Conservation (phyloP, 1,139 yeast species). For the Yamadazyma siamensis region DNA sequence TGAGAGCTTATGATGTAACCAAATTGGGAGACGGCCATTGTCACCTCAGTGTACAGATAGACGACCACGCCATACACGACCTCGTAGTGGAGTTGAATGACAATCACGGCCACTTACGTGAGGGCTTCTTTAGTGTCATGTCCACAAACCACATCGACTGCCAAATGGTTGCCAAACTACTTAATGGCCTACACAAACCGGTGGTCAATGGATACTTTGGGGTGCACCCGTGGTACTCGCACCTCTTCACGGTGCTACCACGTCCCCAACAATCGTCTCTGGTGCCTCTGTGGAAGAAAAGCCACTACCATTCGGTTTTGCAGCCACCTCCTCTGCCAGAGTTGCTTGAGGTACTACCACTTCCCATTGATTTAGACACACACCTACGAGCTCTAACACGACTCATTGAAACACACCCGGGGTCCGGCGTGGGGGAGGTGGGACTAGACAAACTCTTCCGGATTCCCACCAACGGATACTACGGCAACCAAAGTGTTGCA, state of each 20-base stretch:
- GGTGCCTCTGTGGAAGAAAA: constrained; percentile 18
- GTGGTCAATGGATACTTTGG: constrained; percentile 66
- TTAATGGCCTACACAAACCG: constrained; percentile 19
- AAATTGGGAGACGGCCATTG: constrained; percentile 13
- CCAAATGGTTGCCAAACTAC: constrained; percentile 28
- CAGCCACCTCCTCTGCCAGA: constrained; percentile 38
- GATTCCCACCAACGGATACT: constrained; percentile 59
- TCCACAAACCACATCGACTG: constrained; percentile 55
- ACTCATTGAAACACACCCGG: constrained; percentile 16
- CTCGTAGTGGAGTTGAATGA: constrained; percentile 3
- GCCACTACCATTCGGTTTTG: constrained; percentile 57
- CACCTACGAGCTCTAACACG: constrained; percentile 31
- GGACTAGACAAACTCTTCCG: constrained; percentile 81
- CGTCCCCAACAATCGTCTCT: constrained; percentile 16
- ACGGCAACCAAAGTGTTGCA: constrained; percentile 29
- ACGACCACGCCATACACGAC: neutral
- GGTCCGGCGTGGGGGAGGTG: constrained; percentile 71
- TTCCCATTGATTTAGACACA: constrained; percentile 46
- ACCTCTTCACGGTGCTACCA: constrained; percentile 42
- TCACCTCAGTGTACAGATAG: constrained; percentile 11
- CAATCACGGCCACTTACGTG: neutral
- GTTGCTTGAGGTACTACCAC: constrained; percentile 53
- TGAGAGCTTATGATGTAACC: neutral
- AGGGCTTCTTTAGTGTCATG: constrained; percentile 41
- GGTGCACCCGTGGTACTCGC: constrained; percentile 88